phyloP scores from a whole-genome alignment of 225 moss, liverwort and hornwort species.

The Bryoerythrophyllum caledonicum region DNA sequence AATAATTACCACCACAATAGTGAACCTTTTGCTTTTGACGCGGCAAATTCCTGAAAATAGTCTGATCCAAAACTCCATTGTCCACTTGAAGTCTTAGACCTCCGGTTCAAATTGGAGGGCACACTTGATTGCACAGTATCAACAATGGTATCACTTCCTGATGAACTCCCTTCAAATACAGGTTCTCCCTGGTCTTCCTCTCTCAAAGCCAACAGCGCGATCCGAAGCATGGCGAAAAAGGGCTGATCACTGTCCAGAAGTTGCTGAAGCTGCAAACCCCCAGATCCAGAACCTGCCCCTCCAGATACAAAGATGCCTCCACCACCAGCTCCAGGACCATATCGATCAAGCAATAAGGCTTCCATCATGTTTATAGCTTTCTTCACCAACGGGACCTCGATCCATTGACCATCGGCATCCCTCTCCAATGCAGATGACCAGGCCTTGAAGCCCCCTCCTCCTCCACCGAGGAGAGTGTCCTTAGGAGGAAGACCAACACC shows the following conservation, averaged over 20 bases:
- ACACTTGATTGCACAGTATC: conserved; percentile 19
- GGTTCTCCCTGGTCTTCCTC: conserved; percentile 72
- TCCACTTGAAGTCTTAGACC: conserved; percentile 55
- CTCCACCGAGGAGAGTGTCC: conserved; percentile 57
- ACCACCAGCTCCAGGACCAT: conserved; percentile 85
- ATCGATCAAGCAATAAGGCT: conserved; percentile 79
- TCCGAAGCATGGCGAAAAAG: conserved; percentile 90
- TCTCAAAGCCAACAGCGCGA: conserved; percentile 68
- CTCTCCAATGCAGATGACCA: conserved; percentile 76
- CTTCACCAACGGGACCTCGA: conserved; percentile 74
- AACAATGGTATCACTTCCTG: conserved; percentile 14
- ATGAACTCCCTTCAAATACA: conserved; percentile 29
- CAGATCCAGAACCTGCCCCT: conserved; percentile 84
- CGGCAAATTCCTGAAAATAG: conserved; percentile 60
- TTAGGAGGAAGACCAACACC: conserved; percentile 76
- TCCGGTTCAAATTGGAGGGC: conserved; percentile 36
- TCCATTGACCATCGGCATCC: conserved; percentile 71
- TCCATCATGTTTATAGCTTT: conserved; percentile 80
- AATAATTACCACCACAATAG: conserved; percentile 78
- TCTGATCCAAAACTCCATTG: conserved; percentile 60
- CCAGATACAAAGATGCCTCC: conserved; percentile 70
- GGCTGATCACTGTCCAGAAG: conserved; percentile 91
- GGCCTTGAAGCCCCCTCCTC: conserved; percentile 66
- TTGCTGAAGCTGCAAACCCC: conserved; percentile 89
- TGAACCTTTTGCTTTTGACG: conserved; percentile 75